Evolutionary conservation across 169 alveolate genomes (phyloP).

Genomic region (Plasmodium malariae): DNA sequence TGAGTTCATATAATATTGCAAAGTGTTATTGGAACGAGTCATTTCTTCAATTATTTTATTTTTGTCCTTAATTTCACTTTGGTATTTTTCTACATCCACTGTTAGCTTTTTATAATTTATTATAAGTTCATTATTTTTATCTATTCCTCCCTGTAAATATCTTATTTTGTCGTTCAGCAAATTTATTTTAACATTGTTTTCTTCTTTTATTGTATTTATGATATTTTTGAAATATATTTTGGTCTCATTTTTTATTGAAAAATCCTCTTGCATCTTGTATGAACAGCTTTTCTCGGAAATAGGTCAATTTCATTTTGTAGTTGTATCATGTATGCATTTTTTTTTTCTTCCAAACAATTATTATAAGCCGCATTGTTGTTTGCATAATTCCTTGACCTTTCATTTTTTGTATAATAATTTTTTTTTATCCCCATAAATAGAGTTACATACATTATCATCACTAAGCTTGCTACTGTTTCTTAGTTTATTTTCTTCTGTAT

Average conservation of each 20-base stretch:
- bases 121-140: conserved; percentile 27
- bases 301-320: neutral
- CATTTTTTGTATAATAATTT: neutral
- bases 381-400: neutral
- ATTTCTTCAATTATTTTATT: conserved; percentile 46
- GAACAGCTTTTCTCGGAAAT: conserved; percentile 13
- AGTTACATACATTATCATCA: neutral
- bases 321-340: neutral
- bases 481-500: neutral
- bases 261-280: conserved; percentile 22
- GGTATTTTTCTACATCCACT: conserved; percentile 41
- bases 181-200: conserved; percentile 39
- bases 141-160: conserved; percentile 35
- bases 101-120: conserved; percentile 5
- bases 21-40: neutral
- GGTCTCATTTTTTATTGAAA: conserved; percentile 17
- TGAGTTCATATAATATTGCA: conserved; percentile 21
- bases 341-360: conserved; percentile 12
- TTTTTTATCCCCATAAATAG: neutral
- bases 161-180: conserved; percentile 27
- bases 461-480: neutral
- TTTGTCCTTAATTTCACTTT: conserved; percentile 23
- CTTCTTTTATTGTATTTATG: conserved; percentile 32
- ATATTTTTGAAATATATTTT: conserved; percentile 22
- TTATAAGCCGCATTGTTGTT: neutral